Evolutionary conservation across 768 basidiomycete genomes (phyloP).

Genomic region (Leccinum subtestaceum): DNA sequence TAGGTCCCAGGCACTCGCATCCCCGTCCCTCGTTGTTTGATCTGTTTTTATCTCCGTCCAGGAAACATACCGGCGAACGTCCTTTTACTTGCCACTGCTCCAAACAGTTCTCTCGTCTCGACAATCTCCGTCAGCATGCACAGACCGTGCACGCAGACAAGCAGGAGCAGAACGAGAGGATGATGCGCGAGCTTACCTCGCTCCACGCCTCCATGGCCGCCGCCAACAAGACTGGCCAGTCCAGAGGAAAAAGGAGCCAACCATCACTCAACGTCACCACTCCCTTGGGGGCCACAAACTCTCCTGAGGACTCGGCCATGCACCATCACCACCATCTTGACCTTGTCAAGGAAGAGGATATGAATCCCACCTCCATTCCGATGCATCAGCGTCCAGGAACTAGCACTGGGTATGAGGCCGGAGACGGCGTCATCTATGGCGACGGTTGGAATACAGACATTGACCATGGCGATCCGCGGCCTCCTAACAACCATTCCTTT

Average conservation of each 20-base stretch:
- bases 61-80: conserved; percentile 97
- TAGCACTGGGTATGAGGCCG: conserved; percentile 68
- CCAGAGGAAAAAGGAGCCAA: conserved; percentile 40
- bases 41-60: conserved; percentile 37
- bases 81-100: conserved; percentile 96
- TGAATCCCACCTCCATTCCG: conserved; percentile 23
- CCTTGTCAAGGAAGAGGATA: conserved; percentile 44
- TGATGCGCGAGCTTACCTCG: conserved; percentile 87
- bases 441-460: conserved; percentile 39
- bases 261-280: conserved; percentile 13
- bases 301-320: conserved; percentile 17
- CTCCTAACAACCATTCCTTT: conserved; percentile 62
- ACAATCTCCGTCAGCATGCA: conserved; percentile 95
- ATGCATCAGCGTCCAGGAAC: conserved; percentile 64
- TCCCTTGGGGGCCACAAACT: background rate
- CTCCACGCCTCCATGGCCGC: conserved; percentile 81
- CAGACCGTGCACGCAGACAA: conserved; percentile 97
- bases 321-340: conserved; percentile 19
- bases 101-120: conserved; percentile 93
- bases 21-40: conserved; percentile 17
- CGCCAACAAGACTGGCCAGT: conserved; percentile 38
- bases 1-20: conserved; percentile 39
- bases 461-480: conserved; percentile 38
- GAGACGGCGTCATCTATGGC: conserved; percentile 27
- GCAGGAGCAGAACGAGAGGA: conserved; percentile 80